Evolutionary conservation across 345 rosid species (phyloP).

Genomic region (Arabis hirsuta): DNA sequence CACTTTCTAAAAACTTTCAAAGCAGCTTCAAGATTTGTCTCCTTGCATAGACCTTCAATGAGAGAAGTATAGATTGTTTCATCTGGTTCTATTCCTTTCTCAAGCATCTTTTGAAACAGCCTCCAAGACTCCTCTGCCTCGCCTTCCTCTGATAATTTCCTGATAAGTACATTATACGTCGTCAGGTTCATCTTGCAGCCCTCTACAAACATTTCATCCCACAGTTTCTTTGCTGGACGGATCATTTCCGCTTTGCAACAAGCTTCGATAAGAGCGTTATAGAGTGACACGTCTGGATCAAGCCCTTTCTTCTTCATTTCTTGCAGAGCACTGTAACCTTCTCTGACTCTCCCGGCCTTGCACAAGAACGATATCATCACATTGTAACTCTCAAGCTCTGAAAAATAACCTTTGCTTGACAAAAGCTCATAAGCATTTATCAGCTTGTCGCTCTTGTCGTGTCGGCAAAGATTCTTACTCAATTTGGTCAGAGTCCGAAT

Average conservation of each 20-base stretch:
- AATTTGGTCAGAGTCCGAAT: constrained; percentile 63
- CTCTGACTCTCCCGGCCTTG: constrained; percentile 70
- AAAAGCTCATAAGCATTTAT: constrained; percentile 56
- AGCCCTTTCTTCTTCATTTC: constrained; percentile 88
- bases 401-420: constrained; percentile 59
- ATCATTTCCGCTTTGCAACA: constrained; percentile 78
- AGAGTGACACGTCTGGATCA: constrained; percentile 60
- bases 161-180: constrained; percentile 68
- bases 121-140: constrained; percentile 71
- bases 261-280: constrained; percentile 79
- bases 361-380: constrained; percentile 73
- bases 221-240: constrained; percentile 88
- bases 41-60: constrained; percentile 71
- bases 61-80: constrained; percentile 58
- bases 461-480: constrained; percentile 72
- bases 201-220: constrained; percentile 91
- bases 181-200: constrained; percentile 70
- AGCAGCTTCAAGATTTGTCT: constrained; percentile 62
- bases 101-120: constrained; percentile 72
- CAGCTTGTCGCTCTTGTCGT: constrained; percentile 57
- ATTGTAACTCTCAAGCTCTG: constrained; percentile 57
- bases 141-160: constrained; percentile 68
- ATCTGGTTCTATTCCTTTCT: constrained; percentile 67
- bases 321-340: constrained; percentile 72
- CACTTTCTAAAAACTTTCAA: constrained; percentile 55